These are phyloP conservation scores for Xylaria flabelliformis DNA, from an alignment of 495 filamentous ascomycete genomes.

Conservation along the genomic window DNA sequence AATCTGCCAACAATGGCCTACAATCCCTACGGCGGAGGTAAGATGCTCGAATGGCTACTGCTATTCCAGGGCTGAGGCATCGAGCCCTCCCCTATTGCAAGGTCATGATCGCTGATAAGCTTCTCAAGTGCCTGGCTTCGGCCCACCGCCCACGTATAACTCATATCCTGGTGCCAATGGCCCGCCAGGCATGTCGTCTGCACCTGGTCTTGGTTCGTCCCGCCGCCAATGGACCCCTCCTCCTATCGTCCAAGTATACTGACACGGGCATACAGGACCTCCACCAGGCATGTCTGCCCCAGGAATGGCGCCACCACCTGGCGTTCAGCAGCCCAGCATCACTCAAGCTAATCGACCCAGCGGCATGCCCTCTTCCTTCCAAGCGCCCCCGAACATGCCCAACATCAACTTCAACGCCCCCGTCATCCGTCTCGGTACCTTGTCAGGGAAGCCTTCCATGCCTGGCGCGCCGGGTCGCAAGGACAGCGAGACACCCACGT, in stretches of 20 bases:
- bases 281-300: conserved; percentile 81
- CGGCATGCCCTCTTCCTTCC: conserved; percentile 83
- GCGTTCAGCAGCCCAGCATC: conserved; percentile 74
- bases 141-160: conserved; percentile 73
- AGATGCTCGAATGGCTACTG: conserved; percentile 31
- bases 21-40: conserved; percentile 77
- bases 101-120: conserved; percentile 9
- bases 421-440: conserved; percentile 87
- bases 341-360: conserved; percentile 75
- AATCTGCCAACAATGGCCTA: conserved; percentile 62
- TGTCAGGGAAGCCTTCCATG: conserved; percentile 67
- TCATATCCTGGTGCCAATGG: conserved; percentile 69
- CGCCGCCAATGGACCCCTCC: conserved; percentile 20
- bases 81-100: background rate
- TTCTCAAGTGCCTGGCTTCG: conserved; percentile 62
- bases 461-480: conserved; percentile 50
- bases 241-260: background rate
- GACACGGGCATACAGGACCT: conserved; percentile 52
- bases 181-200: conserved; percentile 71
- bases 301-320: conserved; percentile 77
- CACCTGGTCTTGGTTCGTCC: conserved; percentile 84
- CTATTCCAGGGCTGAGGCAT: background rate
- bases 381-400: conserved; percentile 89
- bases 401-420: conserved; percentile 99
- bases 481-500: conserved; percentile 49